These are phyloP conservation scores for Cladosporium sp. DNA, from an alignment of 2,329 filamentous ascomycete species.

Conservation along the genomic window DNA sequence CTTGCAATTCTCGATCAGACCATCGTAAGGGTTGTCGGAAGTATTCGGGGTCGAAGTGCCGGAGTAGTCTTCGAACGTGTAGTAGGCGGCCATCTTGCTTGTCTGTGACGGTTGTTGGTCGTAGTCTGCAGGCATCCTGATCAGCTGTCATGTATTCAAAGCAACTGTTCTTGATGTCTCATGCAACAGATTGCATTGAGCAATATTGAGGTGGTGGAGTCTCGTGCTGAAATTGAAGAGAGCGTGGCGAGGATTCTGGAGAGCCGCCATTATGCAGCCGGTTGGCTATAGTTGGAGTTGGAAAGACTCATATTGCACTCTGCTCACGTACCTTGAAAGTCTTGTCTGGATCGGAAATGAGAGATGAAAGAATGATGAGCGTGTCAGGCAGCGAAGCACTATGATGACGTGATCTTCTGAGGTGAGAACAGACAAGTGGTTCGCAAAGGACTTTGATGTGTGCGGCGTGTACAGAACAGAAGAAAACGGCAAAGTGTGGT, in stretches of 20 bases:
- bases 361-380: not conserved
- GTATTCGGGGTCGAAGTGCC: conserved; percentile 28
- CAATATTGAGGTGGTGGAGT: not conserved
- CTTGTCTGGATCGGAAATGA: not conserved
- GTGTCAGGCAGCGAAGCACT: not conserved
- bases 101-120: not conserved
- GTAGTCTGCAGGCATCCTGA: not conserved
- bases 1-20: conserved; percentile 68
- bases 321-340: not conserved
- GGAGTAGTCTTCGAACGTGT: conserved; percentile 41
- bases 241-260: not conserved
- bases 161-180: not conserved
- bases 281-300: not conserved
- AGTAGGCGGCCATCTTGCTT: conserved; percentile 37
- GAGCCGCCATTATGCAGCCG: not conserved
- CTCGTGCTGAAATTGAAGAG: not conserved
- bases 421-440: not conserved
- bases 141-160: not conserved
- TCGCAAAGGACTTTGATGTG: not conserved
- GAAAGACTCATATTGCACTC: not conserved
- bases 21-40: conserved; percentile 73
- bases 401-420: not conserved
- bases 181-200: not conserved
- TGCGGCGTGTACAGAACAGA: not conserved
- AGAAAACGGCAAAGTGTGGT: not conserved